These are phyloP conservation scores for Xanthoconium separans DNA, from an alignment of 1,284 basidiomycete species.

Conservation along the genomic window DNA sequence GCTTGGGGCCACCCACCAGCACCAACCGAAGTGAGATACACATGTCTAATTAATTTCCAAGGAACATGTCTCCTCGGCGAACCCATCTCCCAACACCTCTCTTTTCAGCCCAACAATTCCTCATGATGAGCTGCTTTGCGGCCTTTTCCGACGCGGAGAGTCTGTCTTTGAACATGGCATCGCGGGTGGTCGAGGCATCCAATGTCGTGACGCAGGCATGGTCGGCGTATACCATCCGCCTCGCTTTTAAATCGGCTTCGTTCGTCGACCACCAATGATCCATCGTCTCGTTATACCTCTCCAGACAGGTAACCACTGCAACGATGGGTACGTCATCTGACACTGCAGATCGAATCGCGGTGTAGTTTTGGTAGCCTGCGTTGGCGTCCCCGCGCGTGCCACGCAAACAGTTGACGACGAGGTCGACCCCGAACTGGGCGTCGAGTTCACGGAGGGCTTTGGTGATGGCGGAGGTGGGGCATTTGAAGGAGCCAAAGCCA, in stretches of 20 bases:
- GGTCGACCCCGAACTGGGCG: slow-evolving; percentile 26
- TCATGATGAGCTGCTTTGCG: slow-evolving; percentile 25
- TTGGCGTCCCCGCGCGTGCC: slow-evolving; percentile 31
- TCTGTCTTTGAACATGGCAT: slow-evolving; percentile 24
- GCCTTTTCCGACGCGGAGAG: slow-evolving; percentile 22
- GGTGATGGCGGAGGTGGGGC: slow-evolving; percentile 23
- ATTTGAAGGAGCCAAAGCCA: slow-evolving; percentile 31
- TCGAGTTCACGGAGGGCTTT: slow-evolving; percentile 32
- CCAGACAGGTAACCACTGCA: slow-evolving; percentile 28
- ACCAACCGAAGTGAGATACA: slow-evolving; percentile 17
- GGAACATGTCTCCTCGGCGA: slow-evolving; percentile 26
- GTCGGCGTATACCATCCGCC: slow-evolving; percentile 28
- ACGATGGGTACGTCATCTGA: slow-evolving; percentile 35
- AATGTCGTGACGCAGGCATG: slow-evolving; percentile 32
- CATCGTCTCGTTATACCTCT: slow-evolving; percentile 31
- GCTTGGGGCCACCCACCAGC: slow-evolving; percentile 6
- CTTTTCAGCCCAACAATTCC: slow-evolving; percentile 32
- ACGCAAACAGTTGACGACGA: slow-evolving; percentile 28
- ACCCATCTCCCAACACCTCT: slow-evolving; percentile 22
- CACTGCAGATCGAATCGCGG: slow-evolving; percentile 29
- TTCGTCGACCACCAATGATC: slow-evolving; percentile 32
- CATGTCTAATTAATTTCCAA: slow-evolving; percentile 29
- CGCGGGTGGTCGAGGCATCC: slow-evolving; percentile 16
- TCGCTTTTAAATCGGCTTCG: slow-evolving; percentile 26
- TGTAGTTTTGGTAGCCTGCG: slow-evolving; percentile 30